Evolutionary conservation across 2,329 filamentous ascomycete species (phyloP).

Genomic region (Tolypocladium inflatum): DNA sequence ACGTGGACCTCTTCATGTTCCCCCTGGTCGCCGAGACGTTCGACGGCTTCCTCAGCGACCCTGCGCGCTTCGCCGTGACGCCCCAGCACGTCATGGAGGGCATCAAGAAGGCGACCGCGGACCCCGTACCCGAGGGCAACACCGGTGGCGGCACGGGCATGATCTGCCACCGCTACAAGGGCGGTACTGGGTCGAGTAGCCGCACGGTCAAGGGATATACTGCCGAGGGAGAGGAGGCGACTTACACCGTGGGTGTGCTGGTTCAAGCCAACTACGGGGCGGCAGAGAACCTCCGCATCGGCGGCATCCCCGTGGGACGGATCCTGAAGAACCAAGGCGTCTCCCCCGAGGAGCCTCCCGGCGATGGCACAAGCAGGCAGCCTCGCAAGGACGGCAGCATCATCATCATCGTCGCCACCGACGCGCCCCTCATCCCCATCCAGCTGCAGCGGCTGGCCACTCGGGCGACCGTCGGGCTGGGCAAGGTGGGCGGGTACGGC

Average conservation of each 20-base stretch:
- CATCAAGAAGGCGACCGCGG: constrained; percentile 39
- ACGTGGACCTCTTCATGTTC: constrained; percentile 42
- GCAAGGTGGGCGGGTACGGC: constrained; percentile 51
- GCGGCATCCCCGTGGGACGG: constrained; percentile 51
- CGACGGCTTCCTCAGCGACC: constrained; percentile 52
- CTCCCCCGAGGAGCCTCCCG: neutral
- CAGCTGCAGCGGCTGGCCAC: constrained; percentile 40
- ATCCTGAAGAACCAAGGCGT: constrained; percentile 29
- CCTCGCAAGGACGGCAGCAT: constrained; percentile 24
- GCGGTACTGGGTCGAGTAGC: constrained; percentile 54
- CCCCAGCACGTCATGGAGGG: constrained; percentile 43
- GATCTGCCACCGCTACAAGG: constrained; percentile 57
- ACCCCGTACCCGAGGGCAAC: constrained; percentile 49
- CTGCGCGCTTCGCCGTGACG: constrained; percentile 43
- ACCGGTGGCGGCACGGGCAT: constrained; percentile 60
- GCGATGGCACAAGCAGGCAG: constrained; percentile 4
- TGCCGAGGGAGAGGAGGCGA: constrained; percentile 17
- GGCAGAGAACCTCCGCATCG: constrained; percentile 44
- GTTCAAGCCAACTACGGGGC: constrained; percentile 59
- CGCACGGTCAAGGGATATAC: constrained; percentile 41
- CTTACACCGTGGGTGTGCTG: constrained; percentile 51
- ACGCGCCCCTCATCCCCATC: constrained; percentile 19
- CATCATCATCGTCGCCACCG: constrained; percentile 22
- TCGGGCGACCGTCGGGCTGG: constrained; percentile 51
- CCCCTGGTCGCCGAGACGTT: constrained; percentile 56